Percentiles rank a stretch among this genome's conserved stretches.
These are phyloP conservation scores for Podaxis pistillaris DNA, from an alignment of 768 basidiomycete species.

Conservation along the genomic window DNA sequence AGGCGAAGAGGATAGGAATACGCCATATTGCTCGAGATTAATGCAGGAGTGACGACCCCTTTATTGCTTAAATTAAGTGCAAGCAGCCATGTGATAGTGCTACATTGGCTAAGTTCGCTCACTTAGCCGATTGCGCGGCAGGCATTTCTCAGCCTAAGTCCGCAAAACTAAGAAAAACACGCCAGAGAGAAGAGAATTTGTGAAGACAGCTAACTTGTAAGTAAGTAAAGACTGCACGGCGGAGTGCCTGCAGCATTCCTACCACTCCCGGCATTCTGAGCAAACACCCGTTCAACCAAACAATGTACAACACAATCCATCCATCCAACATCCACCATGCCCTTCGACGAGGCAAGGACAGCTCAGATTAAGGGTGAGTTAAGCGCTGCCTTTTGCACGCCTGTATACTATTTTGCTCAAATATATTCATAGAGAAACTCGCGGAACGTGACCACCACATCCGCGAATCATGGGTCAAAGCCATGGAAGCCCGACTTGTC, in stretches of 20 bases:
- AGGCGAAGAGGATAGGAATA: slow-evolving; percentile 3
- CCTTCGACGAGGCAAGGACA: slow-evolving; percentile 36
- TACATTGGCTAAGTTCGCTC: neutral
- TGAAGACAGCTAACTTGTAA: neutral
- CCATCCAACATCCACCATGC: slow-evolving; percentile 33
- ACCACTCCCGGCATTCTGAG: slow-evolving; percentile 12
- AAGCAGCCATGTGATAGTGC: slow-evolving; percentile 1
- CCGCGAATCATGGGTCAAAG: slow-evolving; percentile 91
- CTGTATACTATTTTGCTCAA: too few species aligned
- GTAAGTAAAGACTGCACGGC: neutral
- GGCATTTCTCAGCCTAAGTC: neutral
- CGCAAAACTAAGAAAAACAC: too few species aligned
- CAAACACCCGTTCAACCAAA: slow-evolving; percentile 17
- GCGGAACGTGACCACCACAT: slow-evolving; percentile 72
- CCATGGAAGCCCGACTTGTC: slow-evolving; percentile 91
- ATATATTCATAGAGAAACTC: slow-evolving; percentile 47
- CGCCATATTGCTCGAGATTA: neutral
- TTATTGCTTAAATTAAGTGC: neutral
- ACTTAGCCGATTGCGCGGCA: neutral
- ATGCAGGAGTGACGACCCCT: neutral
- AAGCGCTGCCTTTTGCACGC: neutral
- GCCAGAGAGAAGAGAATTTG: neutral
- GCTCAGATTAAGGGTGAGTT: slow-evolving; percentile 47
- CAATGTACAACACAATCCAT: slow-evolving; percentile 23
- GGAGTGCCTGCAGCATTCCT: neutral